phyloP scores from a whole-genome alignment of 768 basidiomycete species.

The Kondoa malvinella region DNA sequence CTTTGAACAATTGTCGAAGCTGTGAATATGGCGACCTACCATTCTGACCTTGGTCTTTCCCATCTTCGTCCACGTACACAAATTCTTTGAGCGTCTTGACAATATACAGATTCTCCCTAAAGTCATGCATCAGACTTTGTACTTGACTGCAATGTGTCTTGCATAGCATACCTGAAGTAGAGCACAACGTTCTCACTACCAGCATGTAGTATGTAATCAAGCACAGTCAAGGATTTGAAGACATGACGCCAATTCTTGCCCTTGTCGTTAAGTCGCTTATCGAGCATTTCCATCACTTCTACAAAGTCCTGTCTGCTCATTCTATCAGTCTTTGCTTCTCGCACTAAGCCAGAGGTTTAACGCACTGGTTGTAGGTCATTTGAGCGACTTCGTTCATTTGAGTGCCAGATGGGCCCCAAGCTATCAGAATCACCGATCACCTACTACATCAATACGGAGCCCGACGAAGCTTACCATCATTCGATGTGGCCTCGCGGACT shows the following conservation, averaged over 20 bases:
- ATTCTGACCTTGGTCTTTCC: conserved; percentile 96
- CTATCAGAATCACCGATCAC: too few relatives aligned
- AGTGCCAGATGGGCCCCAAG: conserved; percentile 73
- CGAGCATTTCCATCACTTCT: conserved; percentile 99
- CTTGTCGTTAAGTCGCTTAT: conserved; percentile 86
- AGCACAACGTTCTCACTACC: conserved; percentile 97
- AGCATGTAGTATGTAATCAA: conserved; percentile 89
- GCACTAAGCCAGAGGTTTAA: conserved; percentile 18
- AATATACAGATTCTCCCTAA: conserved; percentile 80
- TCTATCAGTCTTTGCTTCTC: not conserved
- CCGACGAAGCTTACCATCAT: conserved; percentile 10
- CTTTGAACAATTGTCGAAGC: not conserved
- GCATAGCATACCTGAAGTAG: conserved; percentile 46
- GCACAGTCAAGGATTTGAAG: conserved; percentile 87
- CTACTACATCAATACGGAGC: too few relatives aligned
- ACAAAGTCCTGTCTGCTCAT: conserved; percentile 68
- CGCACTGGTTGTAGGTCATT: conserved; percentile 89
- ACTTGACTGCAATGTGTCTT: not conserved
- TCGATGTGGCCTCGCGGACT: conserved; percentile 48
- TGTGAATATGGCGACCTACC: conserved; percentile 15
- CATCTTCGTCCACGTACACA: conserved; percentile 84
- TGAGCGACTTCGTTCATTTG: conserved; percentile 98
- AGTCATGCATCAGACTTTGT: not conserved
- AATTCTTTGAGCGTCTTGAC: conserved; percentile 99
- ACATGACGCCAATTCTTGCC: conserved; percentile 99